A percentile compares a stretch with the other conserved stretches of the same genome.
These are phyloP conservation scores for Mikania micrantha DNA, from an alignment of 129 eudicot genomes.

Conservation along the genomic window DNA sequence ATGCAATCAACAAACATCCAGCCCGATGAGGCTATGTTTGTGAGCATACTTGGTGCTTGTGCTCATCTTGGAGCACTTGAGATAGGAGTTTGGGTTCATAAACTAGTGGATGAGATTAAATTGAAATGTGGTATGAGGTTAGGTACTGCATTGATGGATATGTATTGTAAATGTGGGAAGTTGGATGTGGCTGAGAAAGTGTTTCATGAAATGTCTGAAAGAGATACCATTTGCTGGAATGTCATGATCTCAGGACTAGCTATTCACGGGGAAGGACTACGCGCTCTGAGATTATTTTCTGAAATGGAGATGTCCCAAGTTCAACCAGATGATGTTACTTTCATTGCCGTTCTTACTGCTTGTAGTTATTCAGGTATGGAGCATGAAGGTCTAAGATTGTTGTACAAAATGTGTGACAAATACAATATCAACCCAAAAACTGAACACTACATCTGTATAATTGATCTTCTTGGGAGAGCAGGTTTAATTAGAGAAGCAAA, in stretches of 20 bases:
- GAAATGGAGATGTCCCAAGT: slow-evolving; percentile 35
- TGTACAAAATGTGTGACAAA: slow-evolving; percentile 34
- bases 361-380: slow-evolving; percentile 63
- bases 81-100: slow-evolving; percentile 60
- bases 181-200: slow-evolving; percentile 46
- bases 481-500: slow-evolving; percentile 52
- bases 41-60: slow-evolving; percentile 53
- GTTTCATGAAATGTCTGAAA: slow-evolving; percentile 44
- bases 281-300: slow-evolving; percentile 35
- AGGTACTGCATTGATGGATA: slow-evolving; percentile 59
- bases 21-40: slow-evolving; percentile 53
- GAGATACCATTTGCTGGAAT: slow-evolving; percentile 61
- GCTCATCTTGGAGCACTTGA: slow-evolving; percentile 60
- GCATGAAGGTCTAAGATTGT: slow-evolving; percentile 43
- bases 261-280: slow-evolving; percentile 45
- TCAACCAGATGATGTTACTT: slow-evolving; percentile 53
- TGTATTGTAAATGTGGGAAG: slow-evolving; percentile 72
- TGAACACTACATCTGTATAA: slow-evolving; percentile 51
- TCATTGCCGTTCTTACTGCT: slow-evolving; percentile 52
- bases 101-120: slow-evolving; percentile 15
- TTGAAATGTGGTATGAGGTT: slow-evolving; percentile 21
- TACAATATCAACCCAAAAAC: slow-evolving; percentile 44
- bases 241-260: slow-evolving; percentile 60
- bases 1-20: slow-evolving; percentile 35
- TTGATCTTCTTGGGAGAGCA: slow-evolving; percentile 47